Base-by-base conservation (phyloP, 2,329 filamentous ascomycete species). In the Microcyclospora tardicrescens region DNA sequence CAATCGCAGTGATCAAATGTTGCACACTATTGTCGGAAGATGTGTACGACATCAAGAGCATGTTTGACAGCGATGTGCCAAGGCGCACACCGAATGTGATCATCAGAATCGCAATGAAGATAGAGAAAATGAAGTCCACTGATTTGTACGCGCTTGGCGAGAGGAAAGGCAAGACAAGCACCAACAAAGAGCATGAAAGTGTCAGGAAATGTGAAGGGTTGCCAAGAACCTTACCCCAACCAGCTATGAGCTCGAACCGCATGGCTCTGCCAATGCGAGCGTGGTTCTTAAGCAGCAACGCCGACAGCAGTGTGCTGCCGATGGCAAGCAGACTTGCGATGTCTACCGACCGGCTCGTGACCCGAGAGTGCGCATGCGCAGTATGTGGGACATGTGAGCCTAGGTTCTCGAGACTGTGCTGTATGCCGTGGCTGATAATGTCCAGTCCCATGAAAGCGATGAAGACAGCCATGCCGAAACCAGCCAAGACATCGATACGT, bases 371-470 rank as follows among this genome's bases (percentile, higher is more conserved):
- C 3, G 42, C 44, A 36, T 60, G 58, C 14, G 54, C 39, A 10
- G 49, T 52, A 52, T 93, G 85, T 15, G 84, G 71, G 38, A 79
- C 72, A 53, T 93, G 84, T 12, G 71, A 71, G 11, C 79, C 78
- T 14, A 75, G 55, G 35, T 69, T 69, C 61, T 95, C 89, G 10
- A 98, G 74, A n/a, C 86, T 74, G 60, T 98, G 89, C 57, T 94
- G 91, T 12, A 94, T 68, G 43, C 85, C 89, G 59, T 98, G 91
- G 31, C 84, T 93, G 44, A 98, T 81, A 35, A 98, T 75, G 53
- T 98, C 91, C 53, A 96, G 81, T 14, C 89, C 89, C 69, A 94
- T 94, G 62, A 98, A 98, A n/a, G 94, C 75, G 10, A 98, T 74
- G 44, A 95, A 85, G 30, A 98, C 82, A 37, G 86, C 93, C 77